Evolutionary conservation across 257 asterid genomes (phyloP).

Genomic region (Solanum microdontum): DNA sequence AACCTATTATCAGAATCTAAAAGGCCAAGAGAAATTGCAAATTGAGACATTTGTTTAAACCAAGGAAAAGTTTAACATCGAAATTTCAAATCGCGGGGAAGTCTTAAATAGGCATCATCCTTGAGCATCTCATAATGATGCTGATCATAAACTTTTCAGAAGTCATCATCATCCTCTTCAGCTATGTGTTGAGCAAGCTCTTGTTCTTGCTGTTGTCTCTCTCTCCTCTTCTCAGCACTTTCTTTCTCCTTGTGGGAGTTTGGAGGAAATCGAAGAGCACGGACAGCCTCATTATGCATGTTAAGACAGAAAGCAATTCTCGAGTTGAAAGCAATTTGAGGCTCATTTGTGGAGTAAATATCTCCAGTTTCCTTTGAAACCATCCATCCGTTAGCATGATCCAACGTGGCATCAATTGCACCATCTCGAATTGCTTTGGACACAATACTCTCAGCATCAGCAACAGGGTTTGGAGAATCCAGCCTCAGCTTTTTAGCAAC

Average conservation of each 20-base stretch:
- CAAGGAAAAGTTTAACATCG: neutral
- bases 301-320: slow-evolving; percentile 82
- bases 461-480: slow-evolving; percentile 73
- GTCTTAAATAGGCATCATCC: neutral
- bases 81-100: neutral
- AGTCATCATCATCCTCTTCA: slow-evolving; percentile 88
- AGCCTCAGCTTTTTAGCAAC: slow-evolving; percentile 70
- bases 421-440: slow-evolving; percentile 85
- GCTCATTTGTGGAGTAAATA: slow-evolving; percentile 82
- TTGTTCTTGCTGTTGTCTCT: slow-evolving; percentile 84
- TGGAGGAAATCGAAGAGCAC: slow-evolving; percentile 80
- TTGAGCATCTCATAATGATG: neutral
- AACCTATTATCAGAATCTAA: neutral
- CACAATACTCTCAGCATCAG: slow-evolving; percentile 85
- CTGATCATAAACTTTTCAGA: slow-evolving; percentile 16
- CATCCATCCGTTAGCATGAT: slow-evolving; percentile 73
- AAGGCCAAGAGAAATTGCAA: neutral
- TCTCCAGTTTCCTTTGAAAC: slow-evolving; percentile 88
- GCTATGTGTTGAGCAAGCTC: slow-evolving; percentile 92
- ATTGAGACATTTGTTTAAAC: neutral
- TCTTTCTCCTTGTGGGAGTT: slow-evolving; percentile 85
- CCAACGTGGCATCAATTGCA: slow-evolving; percentile 79
- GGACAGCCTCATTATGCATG: slow-evolving; percentile 88
- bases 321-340: slow-evolving; percentile 75
- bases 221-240: slow-evolving; percentile 90